phyloP scores from a whole-genome alignment of 805 yeast species.

The Candida saitoana region DNA sequence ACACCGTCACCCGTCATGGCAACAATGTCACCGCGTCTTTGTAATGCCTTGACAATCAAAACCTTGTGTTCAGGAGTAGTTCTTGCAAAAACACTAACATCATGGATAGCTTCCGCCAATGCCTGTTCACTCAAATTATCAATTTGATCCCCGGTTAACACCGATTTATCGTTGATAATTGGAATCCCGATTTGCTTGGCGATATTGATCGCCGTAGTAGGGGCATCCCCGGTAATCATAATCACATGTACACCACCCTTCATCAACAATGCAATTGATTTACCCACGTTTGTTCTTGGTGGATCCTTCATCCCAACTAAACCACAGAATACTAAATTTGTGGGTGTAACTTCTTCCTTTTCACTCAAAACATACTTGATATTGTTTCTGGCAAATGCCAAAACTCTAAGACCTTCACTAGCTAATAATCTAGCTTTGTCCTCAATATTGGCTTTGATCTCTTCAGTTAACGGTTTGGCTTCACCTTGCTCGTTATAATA shows the following conservation, averaged over 20 bases:
- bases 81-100: conserved; percentile 88
- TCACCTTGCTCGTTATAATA: conserved; percentile 60
- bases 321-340: conserved; percentile 74
- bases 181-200: conserved; percentile 92
- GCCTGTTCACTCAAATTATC: conserved; percentile 71
- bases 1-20: conserved; percentile 99
- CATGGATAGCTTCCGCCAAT: conserved; percentile 69
- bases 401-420: conserved; percentile 76
- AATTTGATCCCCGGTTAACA: conserved; percentile 80
- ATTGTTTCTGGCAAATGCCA: conserved; percentile 66
- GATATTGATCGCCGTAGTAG: conserved; percentile 78
- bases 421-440: conserved; percentile 66
- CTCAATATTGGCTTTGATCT: conserved; percentile 42
- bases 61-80: conserved; percentile 94
- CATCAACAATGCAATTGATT: conserved; percentile 69
- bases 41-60: conserved; percentile 83
- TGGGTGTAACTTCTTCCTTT: conserved; percentile 39
- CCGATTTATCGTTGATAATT: conserved; percentile 57
- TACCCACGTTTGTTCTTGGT: conserved; percentile 82
- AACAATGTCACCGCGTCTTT: conserved; percentile 87
- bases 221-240: conserved; percentile 96
- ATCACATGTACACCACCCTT: conserved; percentile 96
- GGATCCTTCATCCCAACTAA: conserved; percentile 96
- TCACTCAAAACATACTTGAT: conserved; percentile 25
- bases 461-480: conserved; percentile 53